A percentile compares a stretch with the other conserved stretches of the same genome.
Conservation (phyloP, 176 grass and related monocot species). For the Raddia guianensis region DNA sequence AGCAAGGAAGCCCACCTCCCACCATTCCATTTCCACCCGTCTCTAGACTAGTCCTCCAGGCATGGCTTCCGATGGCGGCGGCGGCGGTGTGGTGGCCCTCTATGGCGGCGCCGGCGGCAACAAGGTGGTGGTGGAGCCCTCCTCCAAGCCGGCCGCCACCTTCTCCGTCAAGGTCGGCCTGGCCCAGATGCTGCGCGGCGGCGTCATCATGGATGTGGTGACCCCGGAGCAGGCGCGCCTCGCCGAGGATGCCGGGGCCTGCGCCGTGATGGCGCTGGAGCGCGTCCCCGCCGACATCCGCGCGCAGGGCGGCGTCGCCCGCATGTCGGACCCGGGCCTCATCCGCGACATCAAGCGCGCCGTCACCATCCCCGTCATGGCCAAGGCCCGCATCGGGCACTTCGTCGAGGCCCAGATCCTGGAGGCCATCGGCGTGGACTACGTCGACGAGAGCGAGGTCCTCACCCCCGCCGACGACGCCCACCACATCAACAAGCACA, state of each 20-base stretch:
- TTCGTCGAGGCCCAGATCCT: constrained; percentile 59
- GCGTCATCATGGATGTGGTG: constrained; percentile 53
- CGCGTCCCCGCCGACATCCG: constrained; percentile 48
- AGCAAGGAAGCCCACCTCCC: no score
- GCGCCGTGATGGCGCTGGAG: constrained; percentile 48
- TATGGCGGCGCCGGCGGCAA: no score
- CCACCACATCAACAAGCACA: constrained; percentile 57
- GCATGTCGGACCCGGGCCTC: constrained; percentile 46
- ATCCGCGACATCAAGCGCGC: constrained; percentile 55
- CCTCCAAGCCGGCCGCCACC: neutral
- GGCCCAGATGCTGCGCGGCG: constrained; percentile 48
- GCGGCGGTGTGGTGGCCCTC: no score
- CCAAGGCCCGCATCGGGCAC: constrained; percentile 74
- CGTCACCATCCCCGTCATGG: constrained; percentile 83
- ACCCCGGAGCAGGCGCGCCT: constrained; percentile 44
- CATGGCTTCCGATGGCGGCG: no score
- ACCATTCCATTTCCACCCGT: no score
- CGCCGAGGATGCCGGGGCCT: constrained; percentile 45
- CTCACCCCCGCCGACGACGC: constrained; percentile 42
- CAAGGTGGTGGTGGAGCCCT: neutral
- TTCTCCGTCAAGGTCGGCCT: constrained; percentile 55
- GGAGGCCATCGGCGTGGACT: constrained; percentile 51
- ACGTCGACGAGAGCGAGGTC: constrained; percentile 61
- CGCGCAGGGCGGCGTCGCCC: constrained; percentile 46
- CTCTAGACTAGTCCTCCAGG: no score